Evolutionary conservation across 805 yeast genomes (phyloP), one percentile per base, ranked within the genome.

Genomic region (Schwanniomyces pseudopolymorphus): DNA sequence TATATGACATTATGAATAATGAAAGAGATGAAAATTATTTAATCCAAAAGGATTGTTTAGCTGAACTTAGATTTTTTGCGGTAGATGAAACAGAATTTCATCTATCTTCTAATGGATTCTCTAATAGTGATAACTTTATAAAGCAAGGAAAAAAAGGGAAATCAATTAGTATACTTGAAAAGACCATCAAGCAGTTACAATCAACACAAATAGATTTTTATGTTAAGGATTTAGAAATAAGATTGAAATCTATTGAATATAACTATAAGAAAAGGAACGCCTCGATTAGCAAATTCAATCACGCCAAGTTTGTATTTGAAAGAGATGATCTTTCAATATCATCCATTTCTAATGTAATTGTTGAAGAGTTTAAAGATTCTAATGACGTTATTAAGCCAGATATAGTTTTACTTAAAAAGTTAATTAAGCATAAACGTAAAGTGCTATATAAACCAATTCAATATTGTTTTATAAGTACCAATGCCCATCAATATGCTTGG

Each of bases 391-490:
- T 31, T 3, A 38, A 16, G 13, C 47, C 44, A 9, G 45, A 46
- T 11, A 31, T 43, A 8, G 19, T 21, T 10, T 40, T 49, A 11
- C 40, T 53, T 17, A 49, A 44, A 36, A 47, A 41, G 33, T 19
- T 56, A 4, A 46, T 48, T 33, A 53, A 54, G 36, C 42, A 47
- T 11, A 50, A 47, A 43, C 45, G 63, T 20, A 49, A 50, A 24
- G 43, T 50, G 3, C 48, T 58, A 13, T 60, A 55, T 41, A 61
- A 60, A 39, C 61, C 62, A 14, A 52, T 59, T 10, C 68, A 63
- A 40, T 58, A 45, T 42, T 58, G 61, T 11, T 61, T 64, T 38
- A 38, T 60, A 3, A 48, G 52, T 8, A 50, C 48, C 6, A 35
- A 52, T 13, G 53, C 54, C 19, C 56, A 57, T 17, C 51, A 52